These are phyloP conservation scores for Gnaphalium uliginosum DNA, from an alignment of 129 eudicot genomes.

Conservation along the genomic window DNA sequence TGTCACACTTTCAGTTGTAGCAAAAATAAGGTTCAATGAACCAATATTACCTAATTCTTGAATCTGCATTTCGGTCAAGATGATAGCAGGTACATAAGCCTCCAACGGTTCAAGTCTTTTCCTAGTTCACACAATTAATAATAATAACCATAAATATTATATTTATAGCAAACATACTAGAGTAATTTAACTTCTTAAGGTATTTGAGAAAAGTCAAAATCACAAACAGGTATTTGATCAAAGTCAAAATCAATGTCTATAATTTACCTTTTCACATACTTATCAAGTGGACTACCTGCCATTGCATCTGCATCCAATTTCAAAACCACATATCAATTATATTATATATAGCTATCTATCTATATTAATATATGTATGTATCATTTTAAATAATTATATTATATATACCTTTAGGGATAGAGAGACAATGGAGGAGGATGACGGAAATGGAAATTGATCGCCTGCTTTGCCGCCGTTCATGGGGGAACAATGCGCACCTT, in stretches of 20 bases:
- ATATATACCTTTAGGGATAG: slow-evolving; percentile 46
- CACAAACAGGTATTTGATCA: neutral
- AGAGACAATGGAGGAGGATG: slow-evolving; percentile 43
- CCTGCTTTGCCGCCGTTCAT: slow-evolving; percentile 46
- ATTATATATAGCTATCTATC: neutral
- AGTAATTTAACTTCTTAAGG: neutral
- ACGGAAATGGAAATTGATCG: slow-evolving; percentile 64
- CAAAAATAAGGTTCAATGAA: neutral
- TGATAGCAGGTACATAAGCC: slow-evolving; percentile 82
- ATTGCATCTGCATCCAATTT: slow-evolving; percentile 54
- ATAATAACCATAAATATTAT: slow-evolving; percentile 4
- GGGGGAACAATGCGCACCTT: slow-evolving; percentile 52
- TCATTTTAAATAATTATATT: neutral
- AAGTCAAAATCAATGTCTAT: neutral
- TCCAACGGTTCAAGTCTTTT: slow-evolving; percentile 93
- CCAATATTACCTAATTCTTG: slow-evolving; percentile 68
- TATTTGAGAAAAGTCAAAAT: neutral
- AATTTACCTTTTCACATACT: slow-evolving; percentile 65
- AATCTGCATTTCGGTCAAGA: slow-evolving; percentile 90
- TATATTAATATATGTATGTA: neutral
- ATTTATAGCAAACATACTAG: no score
- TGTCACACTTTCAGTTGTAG: neutral
- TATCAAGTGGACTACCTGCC: slow-evolving; percentile 64
- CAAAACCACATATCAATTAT: neutral
- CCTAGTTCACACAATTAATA: slow-evolving; percentile 42